Evolutionary conservation across 2,329 filamentous ascomycete genomes (phyloP).

Genomic region (Pseudogymnoascus sp.): DNA sequence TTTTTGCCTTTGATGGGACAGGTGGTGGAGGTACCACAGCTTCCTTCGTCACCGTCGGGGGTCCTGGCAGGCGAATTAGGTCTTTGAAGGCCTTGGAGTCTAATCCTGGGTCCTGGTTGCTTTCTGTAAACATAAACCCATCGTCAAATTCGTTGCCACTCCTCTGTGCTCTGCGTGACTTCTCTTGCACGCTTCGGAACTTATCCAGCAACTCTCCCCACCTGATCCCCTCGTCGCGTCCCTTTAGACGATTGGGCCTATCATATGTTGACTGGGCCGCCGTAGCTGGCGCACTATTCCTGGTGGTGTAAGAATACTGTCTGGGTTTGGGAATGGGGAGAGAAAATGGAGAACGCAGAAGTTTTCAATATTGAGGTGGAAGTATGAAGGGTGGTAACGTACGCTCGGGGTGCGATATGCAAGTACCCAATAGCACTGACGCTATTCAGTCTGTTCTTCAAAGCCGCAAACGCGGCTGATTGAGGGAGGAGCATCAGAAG

Average conservation of each 20-base stretch:
- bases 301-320: background rate
- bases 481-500: slow-evolving; percentile 97
- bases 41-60: slow-evolving; percentile 44
- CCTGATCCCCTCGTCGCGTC: slow-evolving; percentile 76
- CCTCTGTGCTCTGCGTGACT: slow-evolving; percentile 62
- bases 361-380: slow-evolving; percentile 11
- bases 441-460: slow-evolving; percentile 94
- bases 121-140: slow-evolving; percentile 42
- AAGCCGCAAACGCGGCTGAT: slow-evolving; percentile 89
- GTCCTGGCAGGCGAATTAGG: slow-evolving; percentile 26
- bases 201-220: slow-evolving; percentile 94
- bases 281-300: slow-evolving; percentile 36
- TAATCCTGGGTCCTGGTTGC: slow-evolving; percentile 23
- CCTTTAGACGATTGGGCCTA: slow-evolving; percentile 66
- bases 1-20: slow-evolving; percentile 47
- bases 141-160: slow-evolving; percentile 38
- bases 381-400: slow-evolving; percentile 35
- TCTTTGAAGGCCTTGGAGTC: slow-evolving; percentile 31
- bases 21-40: slow-evolving; percentile 22
- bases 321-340: background rate
- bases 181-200: slow-evolving; percentile 85
- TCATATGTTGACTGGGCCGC: slow-evolving; percentile 54
- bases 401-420: slow-evolving; percentile 73
- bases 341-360: background rate
- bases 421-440: slow-evolving; percentile 95